Evolutionary conservation across 1,284 basidiomycete species (phyloP).

Genomic region (Cystobasidium sp.): DNA sequence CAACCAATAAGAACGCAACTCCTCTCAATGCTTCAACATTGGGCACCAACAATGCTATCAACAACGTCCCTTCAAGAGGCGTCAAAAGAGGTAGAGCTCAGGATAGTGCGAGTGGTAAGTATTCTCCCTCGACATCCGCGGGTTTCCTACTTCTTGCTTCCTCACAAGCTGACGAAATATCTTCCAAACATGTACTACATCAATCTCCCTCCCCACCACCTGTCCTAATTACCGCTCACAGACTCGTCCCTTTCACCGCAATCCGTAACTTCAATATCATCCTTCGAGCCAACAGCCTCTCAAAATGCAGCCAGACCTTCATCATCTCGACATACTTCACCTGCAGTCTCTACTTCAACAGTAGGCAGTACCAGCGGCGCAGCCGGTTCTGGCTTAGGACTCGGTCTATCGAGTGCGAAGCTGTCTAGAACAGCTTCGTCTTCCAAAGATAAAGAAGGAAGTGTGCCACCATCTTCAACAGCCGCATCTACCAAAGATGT

Average conservation of each 20-base stretch:
- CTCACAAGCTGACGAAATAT: background rate
- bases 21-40: slow-evolving; percentile 17
- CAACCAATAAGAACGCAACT: background rate
- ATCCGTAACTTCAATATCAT: slow-evolving; percentile 23
- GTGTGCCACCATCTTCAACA: background rate
- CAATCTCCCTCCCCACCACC: background rate
- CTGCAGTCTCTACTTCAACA: slow-evolving; percentile 3
- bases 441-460: slow-evolving; percentile 7
- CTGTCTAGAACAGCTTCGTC: slow-evolving; percentile 6
- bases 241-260: slow-evolving; percentile 42
- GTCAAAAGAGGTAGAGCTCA: slow-evolving; percentile 26
- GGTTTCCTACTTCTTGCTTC: background rate
- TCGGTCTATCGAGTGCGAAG: slow-evolving; percentile 22
- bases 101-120: slow-evolving; percentile 32
- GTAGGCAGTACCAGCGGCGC: background rate
- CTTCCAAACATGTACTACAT: background rate
- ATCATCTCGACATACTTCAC: slow-evolving; percentile 19
- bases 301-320: slow-evolving; percentile 21
- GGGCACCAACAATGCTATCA: slow-evolving; percentile 19
- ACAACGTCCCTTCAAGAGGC: slow-evolving; percentile 23
- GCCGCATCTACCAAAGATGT: slow-evolving; percentile 2
- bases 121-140: background rate
- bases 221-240: background rate
- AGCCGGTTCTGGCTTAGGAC: background rate
- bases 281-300: slow-evolving; percentile 15